A percentile compares a stretch with the other conserved stretches of the same genome.
phyloP scores from a whole-genome alignment of 164 flowering plant species.

The Kingdonia uniflora region DNA sequence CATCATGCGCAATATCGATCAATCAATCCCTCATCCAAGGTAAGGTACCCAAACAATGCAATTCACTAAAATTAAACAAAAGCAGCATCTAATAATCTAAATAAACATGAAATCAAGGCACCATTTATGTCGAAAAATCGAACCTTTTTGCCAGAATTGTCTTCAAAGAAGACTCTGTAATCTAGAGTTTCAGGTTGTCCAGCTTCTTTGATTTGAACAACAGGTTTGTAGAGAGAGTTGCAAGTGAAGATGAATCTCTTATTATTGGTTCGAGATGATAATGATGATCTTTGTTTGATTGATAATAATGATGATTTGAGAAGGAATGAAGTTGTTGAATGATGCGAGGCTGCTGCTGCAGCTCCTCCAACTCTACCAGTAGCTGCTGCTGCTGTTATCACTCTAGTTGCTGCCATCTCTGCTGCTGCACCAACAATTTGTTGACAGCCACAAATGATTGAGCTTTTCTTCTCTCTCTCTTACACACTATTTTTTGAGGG shows the following conservation, averaged over 20 bases:
- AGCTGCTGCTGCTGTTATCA: conserved; percentile 19
- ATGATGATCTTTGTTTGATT: conserved; percentile 4
- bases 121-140: no score
- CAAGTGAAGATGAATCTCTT: conserved; percentile 39
- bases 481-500: no score
- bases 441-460: no score
- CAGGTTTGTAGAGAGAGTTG: conserved; percentile 54
- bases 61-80: neutral
- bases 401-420: conserved; percentile 40
- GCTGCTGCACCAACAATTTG: no score
- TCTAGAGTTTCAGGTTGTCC: conserved; percentile 86
- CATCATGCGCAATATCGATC: no score
- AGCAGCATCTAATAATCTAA: no score
- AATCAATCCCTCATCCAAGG: no score
- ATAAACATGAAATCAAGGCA: no score
- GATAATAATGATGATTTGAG: conserved; percentile 1
- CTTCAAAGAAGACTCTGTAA: conserved; percentile 67
- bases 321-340: conserved; percentile 18
- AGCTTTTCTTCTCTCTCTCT: no score
- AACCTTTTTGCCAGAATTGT: conserved; percentile 80
- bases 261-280: no score
- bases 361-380: no score
- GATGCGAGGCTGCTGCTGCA: conserved; percentile 6
- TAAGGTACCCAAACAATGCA: no score
- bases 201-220: conserved; percentile 50